Evolutionary conservation across 805 yeast genomes (phyloP).

Genomic region (Yarrowia sp.): DNA sequence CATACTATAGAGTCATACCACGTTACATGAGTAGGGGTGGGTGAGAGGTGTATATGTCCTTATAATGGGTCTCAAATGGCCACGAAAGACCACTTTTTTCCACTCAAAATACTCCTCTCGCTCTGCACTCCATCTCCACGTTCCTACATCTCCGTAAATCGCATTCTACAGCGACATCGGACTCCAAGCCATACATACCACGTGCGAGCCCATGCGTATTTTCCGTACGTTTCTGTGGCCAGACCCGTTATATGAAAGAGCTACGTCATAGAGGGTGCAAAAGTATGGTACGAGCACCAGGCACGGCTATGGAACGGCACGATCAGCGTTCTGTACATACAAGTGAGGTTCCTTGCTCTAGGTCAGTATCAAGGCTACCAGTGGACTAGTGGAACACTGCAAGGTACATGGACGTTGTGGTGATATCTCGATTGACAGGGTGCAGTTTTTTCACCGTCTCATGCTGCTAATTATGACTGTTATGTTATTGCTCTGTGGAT

Average conservation of each 20-base stretch:
- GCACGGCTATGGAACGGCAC: neutral
- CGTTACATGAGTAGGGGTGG: constrained; percentile 17
- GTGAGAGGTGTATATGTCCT: neutral
- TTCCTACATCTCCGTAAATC: no score
- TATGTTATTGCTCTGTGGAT: no score
- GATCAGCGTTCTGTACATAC: neutral
- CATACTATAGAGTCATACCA: constrained; percentile 25
- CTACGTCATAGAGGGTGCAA: constrained; percentile 1
- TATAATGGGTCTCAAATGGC: neutral
- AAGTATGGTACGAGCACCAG: no score
- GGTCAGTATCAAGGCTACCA: no score
- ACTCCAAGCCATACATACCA: constrained; percentile 8
- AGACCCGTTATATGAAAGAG: constrained; percentile 9
- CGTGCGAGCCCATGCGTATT: constrained; percentile 20
- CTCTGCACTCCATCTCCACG: no score
- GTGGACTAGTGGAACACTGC: no score
- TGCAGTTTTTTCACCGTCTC: no score
- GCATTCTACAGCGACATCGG: constrained; percentile 4
- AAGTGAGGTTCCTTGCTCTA: no score
- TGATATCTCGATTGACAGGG: no score
- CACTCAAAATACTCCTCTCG: neutral
- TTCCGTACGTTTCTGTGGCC: constrained; percentile 15
- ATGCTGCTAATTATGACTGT: no score
- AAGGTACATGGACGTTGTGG: no score
- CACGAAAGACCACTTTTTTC: neutral